Percentiles rank a stretch among this genome's conserved stretches.
Evolutionary conservation across 179 eudicot genomes (phyloP).

Genomic region (Carnegiea gigantea): DNA sequence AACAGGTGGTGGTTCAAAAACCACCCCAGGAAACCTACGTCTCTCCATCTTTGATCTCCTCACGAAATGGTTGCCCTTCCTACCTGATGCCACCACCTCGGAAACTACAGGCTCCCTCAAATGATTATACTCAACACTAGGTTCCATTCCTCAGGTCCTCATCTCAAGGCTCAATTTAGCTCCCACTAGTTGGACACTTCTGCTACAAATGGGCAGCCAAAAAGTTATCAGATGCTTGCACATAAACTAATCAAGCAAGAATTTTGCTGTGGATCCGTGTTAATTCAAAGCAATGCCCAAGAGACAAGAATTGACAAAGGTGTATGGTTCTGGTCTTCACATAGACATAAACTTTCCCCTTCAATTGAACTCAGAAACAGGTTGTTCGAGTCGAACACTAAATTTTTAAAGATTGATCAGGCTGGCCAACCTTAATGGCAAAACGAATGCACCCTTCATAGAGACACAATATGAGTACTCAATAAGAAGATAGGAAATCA

Average conservation of each 20-base stretch:
- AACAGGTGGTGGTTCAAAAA: not conserved
- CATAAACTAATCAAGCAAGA: not conserved
- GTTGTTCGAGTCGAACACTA: no score
- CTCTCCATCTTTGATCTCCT: not conserved
- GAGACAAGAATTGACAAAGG: not conserved
- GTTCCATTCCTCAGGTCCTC: not conserved
- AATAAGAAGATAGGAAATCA: no score
- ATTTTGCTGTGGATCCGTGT: not conserved
- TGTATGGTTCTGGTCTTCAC: no score
- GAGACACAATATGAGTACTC: no score
- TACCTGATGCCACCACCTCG: not conserved
- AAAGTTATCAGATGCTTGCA: not conserved
- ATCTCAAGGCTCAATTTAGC: not conserved
- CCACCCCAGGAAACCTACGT: not conserved
- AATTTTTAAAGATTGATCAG: no score
- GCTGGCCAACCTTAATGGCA: no score
- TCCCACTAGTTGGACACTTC: no score
- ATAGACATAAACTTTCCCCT: not conserved
- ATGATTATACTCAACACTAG: not conserved
- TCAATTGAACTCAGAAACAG: not conserved
- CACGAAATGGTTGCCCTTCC: not conserved
- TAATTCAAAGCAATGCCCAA: not conserved
- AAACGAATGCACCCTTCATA: no score
- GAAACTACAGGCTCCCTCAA: not conserved
- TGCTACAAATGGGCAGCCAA: no score